Evolutionary conservation across 176 grass and related monocot genomes (phyloP), one percentile per base, ranked within the genome.

Genomic region (Chloris gayana): DNA sequence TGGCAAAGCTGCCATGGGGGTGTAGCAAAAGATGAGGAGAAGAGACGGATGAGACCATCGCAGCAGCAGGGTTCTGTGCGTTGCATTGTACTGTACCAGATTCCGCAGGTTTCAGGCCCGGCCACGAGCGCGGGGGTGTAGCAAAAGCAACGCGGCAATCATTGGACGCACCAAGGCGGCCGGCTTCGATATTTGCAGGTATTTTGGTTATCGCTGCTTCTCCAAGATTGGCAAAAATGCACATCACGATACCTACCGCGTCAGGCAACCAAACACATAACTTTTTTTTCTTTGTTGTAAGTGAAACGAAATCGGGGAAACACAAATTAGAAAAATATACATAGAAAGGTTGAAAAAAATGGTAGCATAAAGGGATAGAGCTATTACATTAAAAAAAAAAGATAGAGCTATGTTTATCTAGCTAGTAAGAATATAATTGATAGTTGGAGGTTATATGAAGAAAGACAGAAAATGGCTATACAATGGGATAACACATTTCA

Each of bases 1-100:
- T 85, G 72, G 87, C 70, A 85, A 77, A 81, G 58, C 87, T 81
- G 82, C 65, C 72, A 81, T n/a, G 37, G 2, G 49, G 49, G 61
- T 67, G 61, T 46, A 57, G 37, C 57, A 67, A 76, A 63, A 72
- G 83, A 85, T 56, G 46, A 76, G 57, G 25, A 73, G 70, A 58
- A 41, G 68, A 24, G 75, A 88, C 49, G 69, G 75, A 61, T 26
- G 35, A 73, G 86, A 62, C 51, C 80, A 60, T 68, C 67, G 6
- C 17, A 45, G 79, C 73, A 73, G 9, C 38, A 59, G 1, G 54
- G 27, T 32, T 34, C 11, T 61, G 57, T 64, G 58, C 15, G 24
- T 39, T 60, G 31, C 75, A 78, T 46, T 34, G 46, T 73, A 58
- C 44, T 35, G 37, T 80, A 58, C 56, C 5, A 70, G 85, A 69